phyloP scores from a whole-genome alignment of 176 grass and related monocot genomes.

The Hyparrhenia diplandra region DNA sequence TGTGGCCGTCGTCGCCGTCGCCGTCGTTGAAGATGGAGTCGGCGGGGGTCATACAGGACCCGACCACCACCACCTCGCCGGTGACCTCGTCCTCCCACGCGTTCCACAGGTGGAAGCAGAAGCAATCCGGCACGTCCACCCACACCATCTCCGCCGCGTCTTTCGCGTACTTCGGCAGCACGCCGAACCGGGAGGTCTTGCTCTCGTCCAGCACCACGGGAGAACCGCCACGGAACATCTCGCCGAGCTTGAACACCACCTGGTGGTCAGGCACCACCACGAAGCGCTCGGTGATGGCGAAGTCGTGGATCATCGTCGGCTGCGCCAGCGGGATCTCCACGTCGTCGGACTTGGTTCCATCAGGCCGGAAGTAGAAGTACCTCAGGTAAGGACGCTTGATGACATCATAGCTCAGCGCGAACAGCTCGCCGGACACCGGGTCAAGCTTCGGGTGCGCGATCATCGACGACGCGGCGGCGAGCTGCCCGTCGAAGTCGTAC shows the following conservation, averaged over 20 bases:
- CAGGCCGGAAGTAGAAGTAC: constrained; percentile 67
- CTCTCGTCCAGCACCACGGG: constrained; percentile 74
- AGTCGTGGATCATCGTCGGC: constrained; percentile 97
- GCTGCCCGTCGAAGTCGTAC: constrained; percentile 76
- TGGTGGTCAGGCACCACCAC: constrained; percentile 87
- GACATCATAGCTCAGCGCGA: constrained; percentile 85
- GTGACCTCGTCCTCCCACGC: constrained; percentile 69
- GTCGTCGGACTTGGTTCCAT: constrained; percentile 63
- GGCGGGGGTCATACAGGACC: constrained; percentile 85
- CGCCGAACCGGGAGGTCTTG: constrained; percentile 72
- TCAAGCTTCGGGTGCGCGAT: constrained; percentile 90
- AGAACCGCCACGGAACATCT: constrained; percentile 82
- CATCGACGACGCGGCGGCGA: constrained; percentile 38
- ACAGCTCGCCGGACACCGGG: constrained; percentile 59
- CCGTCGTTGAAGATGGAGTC: constrained; percentile 94
- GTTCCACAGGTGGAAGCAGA: constrained; percentile 99
- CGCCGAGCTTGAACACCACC: constrained; percentile 76
- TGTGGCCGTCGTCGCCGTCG: constrained; percentile 14
- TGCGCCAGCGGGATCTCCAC: constrained; percentile 69
- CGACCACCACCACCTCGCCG: constrained; percentile 71
- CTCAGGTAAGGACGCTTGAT: constrained; percentile 64
- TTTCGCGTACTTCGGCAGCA: constrained; percentile 80
- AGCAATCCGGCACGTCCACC: constrained; percentile 92
- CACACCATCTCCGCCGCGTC: constrained; percentile 61
- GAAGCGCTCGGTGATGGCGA: constrained; percentile 82